These are phyloP conservation scores for Wickerhamomyces silvicola DNA, from an alignment of 805 yeast genomes.

Conservation along the genomic window DNA sequence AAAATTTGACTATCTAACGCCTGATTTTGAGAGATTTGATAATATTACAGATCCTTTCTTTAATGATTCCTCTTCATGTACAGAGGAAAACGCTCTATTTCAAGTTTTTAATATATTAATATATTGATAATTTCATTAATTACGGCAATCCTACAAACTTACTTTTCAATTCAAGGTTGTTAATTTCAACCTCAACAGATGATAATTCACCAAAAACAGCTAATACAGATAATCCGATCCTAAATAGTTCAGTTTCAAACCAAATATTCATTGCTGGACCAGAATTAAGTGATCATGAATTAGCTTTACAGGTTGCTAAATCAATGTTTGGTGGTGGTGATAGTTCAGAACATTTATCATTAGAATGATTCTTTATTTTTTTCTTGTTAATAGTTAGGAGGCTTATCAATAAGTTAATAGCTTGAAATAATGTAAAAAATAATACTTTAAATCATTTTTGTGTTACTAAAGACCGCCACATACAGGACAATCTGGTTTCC, in stretches of 20 bases:
- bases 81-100: not conserved
- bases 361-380: not conserved
- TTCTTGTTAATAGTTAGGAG: not conserved
- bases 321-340: slow-evolving; percentile 21
- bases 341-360: slow-evolving; percentile 1
- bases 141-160: too few relatives aligned
- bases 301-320: slow-evolving; percentile 21
- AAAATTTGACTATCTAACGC: slow-evolving; percentile 23
- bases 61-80: slow-evolving; percentile 1
- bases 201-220: slow-evolving; percentile 16
- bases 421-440: not conserved
- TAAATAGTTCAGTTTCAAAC: not conserved
- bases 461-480: slow-evolving; percentile 45
- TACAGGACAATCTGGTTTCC: slow-evolving; percentile 61
- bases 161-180: not conserved
- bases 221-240: not conserved
- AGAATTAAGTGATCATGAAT: slow-evolving; percentile 12
- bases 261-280: not conserved
- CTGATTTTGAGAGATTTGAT: slow-evolving; percentile 16
- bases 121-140: too few relatives aligned
- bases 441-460: not conserved
- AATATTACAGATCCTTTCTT: slow-evolving; percentile 20
- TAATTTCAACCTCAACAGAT: slow-evolving; percentile 7
- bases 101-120: slow-evolving; percentile 8
- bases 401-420: not conserved